Evolutionary conservation across 2,329 filamentous ascomycete genomes (phyloP).

Genomic region (Aspergillus thermomutatus): DNA sequence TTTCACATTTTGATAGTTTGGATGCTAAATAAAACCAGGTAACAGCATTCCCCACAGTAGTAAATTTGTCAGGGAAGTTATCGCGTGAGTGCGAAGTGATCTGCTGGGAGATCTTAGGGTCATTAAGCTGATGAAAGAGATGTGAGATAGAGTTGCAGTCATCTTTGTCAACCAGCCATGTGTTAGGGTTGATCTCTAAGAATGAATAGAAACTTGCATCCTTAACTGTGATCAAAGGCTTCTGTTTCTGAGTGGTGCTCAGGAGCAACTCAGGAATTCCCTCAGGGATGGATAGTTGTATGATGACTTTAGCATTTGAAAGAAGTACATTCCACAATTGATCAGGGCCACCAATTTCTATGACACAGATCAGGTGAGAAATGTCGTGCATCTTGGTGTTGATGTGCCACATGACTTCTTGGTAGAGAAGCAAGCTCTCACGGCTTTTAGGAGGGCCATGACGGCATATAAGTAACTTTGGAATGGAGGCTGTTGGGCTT

Average conservation of each 20-base stretch:
- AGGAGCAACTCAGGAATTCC: slow-evolving; percentile 50
- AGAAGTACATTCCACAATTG: slow-evolving; percentile 74
- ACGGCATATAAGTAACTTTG: slow-evolving; percentile 67
- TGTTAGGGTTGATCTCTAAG: slow-evolving; percentile 65
- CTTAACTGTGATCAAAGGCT: no score
- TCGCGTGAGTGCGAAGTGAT: slow-evolving; percentile 70
- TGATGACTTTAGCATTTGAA: slow-evolving; percentile 64
- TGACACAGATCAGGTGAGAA: slow-evolving; percentile 63
- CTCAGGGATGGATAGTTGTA: slow-evolving; percentile 73
- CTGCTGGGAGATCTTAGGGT: slow-evolving; percentile 58
- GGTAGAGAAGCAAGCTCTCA: slow-evolving; percentile 65
- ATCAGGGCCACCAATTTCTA: slow-evolving; percentile 73
- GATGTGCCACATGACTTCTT: slow-evolving; percentile 63
- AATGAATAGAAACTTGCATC: no score
- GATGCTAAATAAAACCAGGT: slow-evolving; percentile 70
- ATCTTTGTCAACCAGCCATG: slow-evolving; percentile 69
- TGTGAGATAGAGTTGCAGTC: slow-evolving; percentile 63
- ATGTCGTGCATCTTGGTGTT: slow-evolving; percentile 48
- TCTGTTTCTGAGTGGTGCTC: no score
- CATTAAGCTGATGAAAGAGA: slow-evolving; percentile 60
- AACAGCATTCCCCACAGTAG: slow-evolving; percentile 72
- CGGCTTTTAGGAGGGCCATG: slow-evolving; percentile 75
- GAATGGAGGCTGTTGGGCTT: slow-evolving; percentile 35
- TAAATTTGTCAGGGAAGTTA: slow-evolving; percentile 59
- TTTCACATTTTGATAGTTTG: slow-evolving; percentile 56